phyloP scores from a whole-genome alignment of 2,329 filamentous ascomycete genomes.

The Arthrobotrys iridis region DNA sequence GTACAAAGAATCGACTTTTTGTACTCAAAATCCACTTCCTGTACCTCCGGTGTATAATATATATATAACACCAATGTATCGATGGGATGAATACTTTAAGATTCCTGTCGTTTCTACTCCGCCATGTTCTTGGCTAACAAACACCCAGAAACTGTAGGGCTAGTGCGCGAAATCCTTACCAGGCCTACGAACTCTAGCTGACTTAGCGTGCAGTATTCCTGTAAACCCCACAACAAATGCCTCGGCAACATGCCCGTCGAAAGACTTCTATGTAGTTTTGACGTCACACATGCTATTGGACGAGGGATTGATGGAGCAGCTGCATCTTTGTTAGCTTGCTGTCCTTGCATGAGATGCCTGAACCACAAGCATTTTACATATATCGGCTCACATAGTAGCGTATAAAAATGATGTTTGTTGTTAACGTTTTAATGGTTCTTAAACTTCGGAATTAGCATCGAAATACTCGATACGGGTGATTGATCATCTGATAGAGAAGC shows the following conservation, averaged over 20 bases:
- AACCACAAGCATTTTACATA: conserved; percentile 24
- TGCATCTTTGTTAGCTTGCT: conserved; percentile 52
- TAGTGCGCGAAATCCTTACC: conserved; percentile 20
- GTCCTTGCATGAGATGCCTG: conserved; percentile 40
- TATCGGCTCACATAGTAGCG: conserved; percentile 14
- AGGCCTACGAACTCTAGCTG: conserved; percentile 13
- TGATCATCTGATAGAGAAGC: conserved; percentile 20
- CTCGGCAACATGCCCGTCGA: conserved; percentile 4
- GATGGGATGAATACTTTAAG: neutral
- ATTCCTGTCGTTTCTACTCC: conserved; percentile 20
- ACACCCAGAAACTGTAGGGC: conserved; percentile 18
- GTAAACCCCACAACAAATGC: conserved; percentile 36
- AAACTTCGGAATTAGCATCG: conserved; percentile 44
- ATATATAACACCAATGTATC: conserved; percentile 11
- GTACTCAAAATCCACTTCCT: conserved; percentile 21
- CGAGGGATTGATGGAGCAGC: conserved; percentile 9
- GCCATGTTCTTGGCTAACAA: conserved; percentile 32
- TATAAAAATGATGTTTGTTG: neutral
- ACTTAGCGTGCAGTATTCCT: neutral
- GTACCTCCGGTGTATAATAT: conserved; percentile 11
- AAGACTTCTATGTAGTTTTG: conserved; percentile 22
- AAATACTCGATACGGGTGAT: conserved; percentile 11
- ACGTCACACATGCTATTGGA: conserved; percentile 34
- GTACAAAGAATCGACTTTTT: conserved; percentile 28
- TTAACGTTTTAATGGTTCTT: neutral